Evolutionary conservation across 352 stramenopile species (phyloP).

Genomic region (Phytophthora sojae): DNA sequence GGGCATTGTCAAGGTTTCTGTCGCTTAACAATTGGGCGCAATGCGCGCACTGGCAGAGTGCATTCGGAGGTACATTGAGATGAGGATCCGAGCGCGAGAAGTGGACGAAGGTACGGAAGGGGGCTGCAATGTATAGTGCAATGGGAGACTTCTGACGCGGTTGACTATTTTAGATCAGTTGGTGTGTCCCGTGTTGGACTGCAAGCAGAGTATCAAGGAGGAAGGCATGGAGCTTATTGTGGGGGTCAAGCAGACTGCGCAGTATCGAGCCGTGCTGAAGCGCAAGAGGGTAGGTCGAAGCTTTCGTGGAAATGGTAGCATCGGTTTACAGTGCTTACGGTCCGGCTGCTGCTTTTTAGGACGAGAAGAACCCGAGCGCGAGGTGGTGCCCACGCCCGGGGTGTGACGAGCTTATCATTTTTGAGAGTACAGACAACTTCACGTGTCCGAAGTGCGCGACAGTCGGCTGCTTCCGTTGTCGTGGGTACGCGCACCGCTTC

Average conservation of each 20-base stretch:
- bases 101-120: constrained; percentile 60
- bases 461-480: constrained; percentile 69
- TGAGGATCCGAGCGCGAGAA: constrained; percentile 66
- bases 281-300: constrained; percentile 57
- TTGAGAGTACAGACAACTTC: constrained; percentile 55
- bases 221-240: constrained; percentile 48
- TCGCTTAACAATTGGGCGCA: background rate
- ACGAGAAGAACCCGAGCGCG: constrained; percentile 79
- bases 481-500: constrained; percentile 60
- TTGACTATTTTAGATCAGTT: constrained; percentile 57
- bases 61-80: constrained; percentile 57
- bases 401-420: constrained; percentile 77
- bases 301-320: no score
- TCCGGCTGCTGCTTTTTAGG: constrained; percentile 28
- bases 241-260: constrained; percentile 28
- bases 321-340: no score
- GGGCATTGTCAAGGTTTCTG: background rate
- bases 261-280: constrained; percentile 49
- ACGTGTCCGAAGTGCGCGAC: constrained; percentile 67
- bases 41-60: constrained; percentile 37
- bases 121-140: background rate
- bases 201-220: constrained; percentile 46
- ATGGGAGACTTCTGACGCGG: background rate
- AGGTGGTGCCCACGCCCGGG: constrained; percentile 66
- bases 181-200: constrained; percentile 68